Evolutionary conservation across 345 rosid species (phyloP).

Genomic region (Psidium guajava): DNA sequence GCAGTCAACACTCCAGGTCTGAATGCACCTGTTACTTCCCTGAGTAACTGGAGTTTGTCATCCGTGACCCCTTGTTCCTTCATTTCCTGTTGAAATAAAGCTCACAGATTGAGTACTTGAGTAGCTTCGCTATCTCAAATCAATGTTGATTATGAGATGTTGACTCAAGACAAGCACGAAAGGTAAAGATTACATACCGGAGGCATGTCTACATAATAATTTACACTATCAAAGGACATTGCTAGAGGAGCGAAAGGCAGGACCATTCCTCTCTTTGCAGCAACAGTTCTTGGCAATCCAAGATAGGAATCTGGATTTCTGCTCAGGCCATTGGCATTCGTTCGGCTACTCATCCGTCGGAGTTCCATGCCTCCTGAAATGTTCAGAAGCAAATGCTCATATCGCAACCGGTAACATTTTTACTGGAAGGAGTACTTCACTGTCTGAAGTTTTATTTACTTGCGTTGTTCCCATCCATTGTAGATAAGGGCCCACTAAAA

Average conservation of each 20-base stretch:
- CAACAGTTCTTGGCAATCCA: conserved; percentile 15
- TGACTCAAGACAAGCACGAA: background rate
- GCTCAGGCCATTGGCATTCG: conserved; percentile 13
- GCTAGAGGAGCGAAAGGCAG: conserved; percentile 50
- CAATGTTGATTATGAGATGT: background rate
- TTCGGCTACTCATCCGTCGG: conserved; percentile 15
- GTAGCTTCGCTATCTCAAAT: background rate
- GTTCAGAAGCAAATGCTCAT: background rate
- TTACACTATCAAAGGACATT: conserved; percentile 43
- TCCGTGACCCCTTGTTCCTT: conserved; percentile 27
- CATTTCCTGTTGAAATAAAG: conserved; percentile 24
- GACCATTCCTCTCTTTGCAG: conserved; percentile 41
- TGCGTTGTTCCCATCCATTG: conserved; percentile 30
- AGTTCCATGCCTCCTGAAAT: conserved; percentile 34
- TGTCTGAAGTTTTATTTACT: conserved; percentile 17
- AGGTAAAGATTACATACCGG: conserved; percentile 10
- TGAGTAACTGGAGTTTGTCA: conserved; percentile 26
- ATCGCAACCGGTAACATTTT: background rate
- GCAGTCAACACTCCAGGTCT: conserved; percentile 36
- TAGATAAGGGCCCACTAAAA: conserved; percentile 16
- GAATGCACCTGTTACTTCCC: conserved; percentile 24
- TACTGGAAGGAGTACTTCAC: background rate
- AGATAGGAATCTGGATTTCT: conserved; percentile 17
- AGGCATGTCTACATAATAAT: conserved; percentile 48
- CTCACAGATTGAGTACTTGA: background rate